These are phyloP conservation scores for Pisolithus tinctorius DNA, from an alignment of 768 basidiomycete species.

Conservation along the genomic window DNA sequence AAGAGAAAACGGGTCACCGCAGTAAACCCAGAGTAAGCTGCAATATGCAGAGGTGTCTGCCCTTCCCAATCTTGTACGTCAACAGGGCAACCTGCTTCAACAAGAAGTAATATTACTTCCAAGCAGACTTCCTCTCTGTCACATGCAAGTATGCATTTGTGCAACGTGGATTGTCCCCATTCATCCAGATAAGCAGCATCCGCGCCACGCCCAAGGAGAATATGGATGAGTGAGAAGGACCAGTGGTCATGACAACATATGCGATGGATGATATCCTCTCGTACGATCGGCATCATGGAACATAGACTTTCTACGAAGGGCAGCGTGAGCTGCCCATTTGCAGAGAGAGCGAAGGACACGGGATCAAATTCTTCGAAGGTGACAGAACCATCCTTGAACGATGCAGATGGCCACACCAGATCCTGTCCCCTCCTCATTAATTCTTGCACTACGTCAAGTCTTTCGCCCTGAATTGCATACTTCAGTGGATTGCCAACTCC, in stretches of 20 bases:
- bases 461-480: background rate
- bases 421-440: background rate
- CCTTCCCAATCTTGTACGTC: background rate
- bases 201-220: background rate
- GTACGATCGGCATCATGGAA: background rate
- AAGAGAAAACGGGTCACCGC: background rate
- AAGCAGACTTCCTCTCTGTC: background rate
- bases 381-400: background rate
- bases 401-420: background rate
- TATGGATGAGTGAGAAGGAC: background rate
- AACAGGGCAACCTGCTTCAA: background rate
- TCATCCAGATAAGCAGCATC: background rate
- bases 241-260: background rate
- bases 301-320: background rate
- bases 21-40: background rate
- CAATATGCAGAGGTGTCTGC: background rate
- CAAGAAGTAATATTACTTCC: background rate
- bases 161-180: background rate
- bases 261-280: background rate
- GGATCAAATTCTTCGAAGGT: background rate
- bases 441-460: background rate
- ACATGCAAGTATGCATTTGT: background rate
- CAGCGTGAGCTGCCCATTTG: background rate
- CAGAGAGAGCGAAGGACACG: background rate
- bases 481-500: background rate